phyloP scores from a whole-genome alignment of 2,329 filamentous ascomycete genomes.

The Aspergillus tanneri region DNA sequence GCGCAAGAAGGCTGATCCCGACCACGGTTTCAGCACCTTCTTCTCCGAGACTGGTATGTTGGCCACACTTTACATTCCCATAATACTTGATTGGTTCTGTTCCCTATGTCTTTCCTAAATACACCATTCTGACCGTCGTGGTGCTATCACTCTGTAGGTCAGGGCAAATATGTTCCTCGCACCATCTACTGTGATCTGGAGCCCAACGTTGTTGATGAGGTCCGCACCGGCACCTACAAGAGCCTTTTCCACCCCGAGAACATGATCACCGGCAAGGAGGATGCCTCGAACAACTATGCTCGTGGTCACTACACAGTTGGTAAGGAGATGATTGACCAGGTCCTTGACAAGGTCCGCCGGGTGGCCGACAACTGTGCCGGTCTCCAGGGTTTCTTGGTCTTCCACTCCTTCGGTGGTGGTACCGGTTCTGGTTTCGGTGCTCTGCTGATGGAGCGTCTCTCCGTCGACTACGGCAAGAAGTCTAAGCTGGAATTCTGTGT shows the following conservation, averaged over 20 bases:
- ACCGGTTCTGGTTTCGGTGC: constrained; percentile 98
- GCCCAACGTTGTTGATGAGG: constrained; percentile 98
- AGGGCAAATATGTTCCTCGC: constrained; percentile 98
- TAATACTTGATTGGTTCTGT: too few relatives aligned
- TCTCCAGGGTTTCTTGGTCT: constrained; percentile 98
- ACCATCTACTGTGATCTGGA: constrained; percentile 99
- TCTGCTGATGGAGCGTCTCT: constrained; percentile 97
- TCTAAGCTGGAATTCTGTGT: constrained; percentile 99
- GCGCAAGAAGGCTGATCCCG: constrained; percentile 87
- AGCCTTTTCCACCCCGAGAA: constrained; percentile 97
- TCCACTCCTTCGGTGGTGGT: constrained; percentile 99
- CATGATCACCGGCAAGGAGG: constrained; percentile 99
- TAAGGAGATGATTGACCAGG: constrained; percentile 98
- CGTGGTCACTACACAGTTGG: constrained; percentile 99
- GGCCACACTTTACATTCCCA: too few relatives aligned
- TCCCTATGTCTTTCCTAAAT: too few relatives aligned
- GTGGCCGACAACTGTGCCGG: constrained; percentile 97
- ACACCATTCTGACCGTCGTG: constrained; percentile 10
- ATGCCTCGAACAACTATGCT: constrained; percentile 99
- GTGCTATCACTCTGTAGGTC: constrained; percentile 57
- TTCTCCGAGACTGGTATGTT: constrained; percentile 96
- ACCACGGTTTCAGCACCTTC: constrained; percentile 99
- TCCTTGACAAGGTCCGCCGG: constrained; percentile 94
- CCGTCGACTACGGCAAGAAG: constrained; percentile 99
- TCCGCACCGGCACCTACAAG: constrained; percentile 95